Evolutionary conservation across 1,284 basidiomycete species (phyloP).

Genomic region (Fomitopsis betulina): DNA sequence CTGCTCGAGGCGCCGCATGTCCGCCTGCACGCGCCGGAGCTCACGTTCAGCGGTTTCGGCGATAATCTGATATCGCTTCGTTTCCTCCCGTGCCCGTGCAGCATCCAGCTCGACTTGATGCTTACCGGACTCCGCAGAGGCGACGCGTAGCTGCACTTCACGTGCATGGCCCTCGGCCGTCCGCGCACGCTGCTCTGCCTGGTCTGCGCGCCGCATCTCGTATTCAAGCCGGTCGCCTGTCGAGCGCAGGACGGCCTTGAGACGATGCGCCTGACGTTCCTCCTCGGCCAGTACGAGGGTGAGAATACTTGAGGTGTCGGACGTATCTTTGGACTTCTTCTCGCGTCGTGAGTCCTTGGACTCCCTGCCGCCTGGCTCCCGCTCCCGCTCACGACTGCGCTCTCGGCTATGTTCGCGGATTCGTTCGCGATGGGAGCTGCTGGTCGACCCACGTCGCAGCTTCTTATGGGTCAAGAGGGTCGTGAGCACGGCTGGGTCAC

Average conservation of each 20-base stretch:
- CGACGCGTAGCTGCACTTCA: constrained; percentile 35
- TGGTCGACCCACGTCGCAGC: constrained; percentile 21
- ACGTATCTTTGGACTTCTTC: constrained; percentile 20
- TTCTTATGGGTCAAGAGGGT: constrained; percentile 26
- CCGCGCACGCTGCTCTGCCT: constrained; percentile 46
- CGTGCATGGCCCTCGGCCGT: constrained; percentile 46
- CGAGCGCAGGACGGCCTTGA: constrained; percentile 50
- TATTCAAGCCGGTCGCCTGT: constrained; percentile 53
- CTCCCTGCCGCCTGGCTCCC: constrained; percentile 13
- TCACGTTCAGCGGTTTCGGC: constrained; percentile 48
- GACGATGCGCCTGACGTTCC: constrained; percentile 51
- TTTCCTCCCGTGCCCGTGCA: constrained; percentile 44
- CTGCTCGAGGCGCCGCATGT: constrained; percentile 37
- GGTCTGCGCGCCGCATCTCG: constrained; percentile 50
- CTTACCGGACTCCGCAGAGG: constrained; percentile 41
- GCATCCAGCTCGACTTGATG: constrained; percentile 43
- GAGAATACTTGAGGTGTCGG: constrained; percentile 30
- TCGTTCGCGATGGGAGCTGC: constrained; percentile 15
- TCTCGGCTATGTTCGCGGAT: constrained; percentile 15
- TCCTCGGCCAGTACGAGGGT: constrained; percentile 54
- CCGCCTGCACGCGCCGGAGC: constrained; percentile 37
- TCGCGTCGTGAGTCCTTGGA: constrained; percentile 5
- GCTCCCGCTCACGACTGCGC: constrained; percentile 14
- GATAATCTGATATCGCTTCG: constrained; percentile 42
- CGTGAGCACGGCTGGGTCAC: constrained; percentile 26